phyloP scores from a whole-genome alignment of 345 rosid genomes.

The Eutrema yunnanense region DNA sequence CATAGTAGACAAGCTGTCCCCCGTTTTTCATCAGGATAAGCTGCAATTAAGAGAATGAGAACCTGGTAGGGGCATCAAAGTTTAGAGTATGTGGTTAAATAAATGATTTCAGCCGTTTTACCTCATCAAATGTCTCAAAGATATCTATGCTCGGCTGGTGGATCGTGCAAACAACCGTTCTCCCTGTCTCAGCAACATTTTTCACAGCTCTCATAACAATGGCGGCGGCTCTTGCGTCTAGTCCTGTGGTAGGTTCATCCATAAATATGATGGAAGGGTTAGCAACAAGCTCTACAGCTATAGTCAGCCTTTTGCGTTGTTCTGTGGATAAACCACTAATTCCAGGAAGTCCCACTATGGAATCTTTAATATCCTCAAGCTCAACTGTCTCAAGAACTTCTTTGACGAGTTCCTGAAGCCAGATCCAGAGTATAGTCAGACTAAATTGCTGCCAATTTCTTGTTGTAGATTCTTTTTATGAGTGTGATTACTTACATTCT shows the following conservation, averaged over 20 bases:
- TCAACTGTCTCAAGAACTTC: conserved; percentile 45
- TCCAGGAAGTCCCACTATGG: conserved; percentile 41
- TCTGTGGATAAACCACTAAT: conserved; percentile 41
- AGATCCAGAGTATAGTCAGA: not conserved
- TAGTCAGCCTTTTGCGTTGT: conserved; percentile 46
- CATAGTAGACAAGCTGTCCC: conserved; percentile 34
- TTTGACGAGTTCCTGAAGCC: conserved; percentile 31
- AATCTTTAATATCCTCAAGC: conserved; percentile 39
- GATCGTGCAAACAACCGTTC: conserved; percentile 51
- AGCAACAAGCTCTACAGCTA: conserved; percentile 51
- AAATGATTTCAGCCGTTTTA: conserved; percentile 1
- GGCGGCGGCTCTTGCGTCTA: conserved; percentile 55
- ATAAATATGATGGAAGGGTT: conserved; percentile 48
- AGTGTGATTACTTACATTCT: conserved; percentile 24
- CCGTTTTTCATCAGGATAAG: conserved; percentile 40
- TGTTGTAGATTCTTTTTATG: not conserved
- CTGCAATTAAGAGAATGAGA: conserved; percentile 20
- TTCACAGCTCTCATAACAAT: conserved; percentile 53
- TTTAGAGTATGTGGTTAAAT: not conserved
- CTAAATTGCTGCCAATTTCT: not conserved
- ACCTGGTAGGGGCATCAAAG: not conserved
- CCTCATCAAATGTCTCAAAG: conserved; percentile 50
- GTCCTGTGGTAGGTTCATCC: conserved; percentile 54
- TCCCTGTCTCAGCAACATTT: conserved; percentile 41
- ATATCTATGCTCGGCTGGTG: conserved; percentile 52